A percentile compares a stretch with the other conserved stretches of the same genome.
phyloP scores from a whole-genome alignment of 1,139 yeast species.

The Scheffersomyces insectosa region DNA sequence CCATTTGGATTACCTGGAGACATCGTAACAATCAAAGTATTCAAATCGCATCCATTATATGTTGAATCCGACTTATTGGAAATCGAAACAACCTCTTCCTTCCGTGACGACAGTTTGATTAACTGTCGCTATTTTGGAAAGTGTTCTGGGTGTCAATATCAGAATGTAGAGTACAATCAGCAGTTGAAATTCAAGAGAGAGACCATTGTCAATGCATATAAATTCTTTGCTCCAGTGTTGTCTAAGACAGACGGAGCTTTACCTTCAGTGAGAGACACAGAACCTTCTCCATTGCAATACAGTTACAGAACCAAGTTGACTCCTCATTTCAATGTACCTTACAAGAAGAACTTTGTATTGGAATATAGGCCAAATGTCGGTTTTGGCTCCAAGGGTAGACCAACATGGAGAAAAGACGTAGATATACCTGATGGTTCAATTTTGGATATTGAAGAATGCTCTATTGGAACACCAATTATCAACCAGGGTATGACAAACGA shows the following conservation, averaged over 20 bases:
- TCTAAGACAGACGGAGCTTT: constrained; percentile 37
- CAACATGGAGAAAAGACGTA: constrained; percentile 57
- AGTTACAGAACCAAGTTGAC: constrained; percentile 89
- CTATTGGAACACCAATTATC: constrained; percentile 79
- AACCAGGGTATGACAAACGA: constrained; percentile 77
- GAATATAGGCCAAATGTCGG: constrained; percentile 72
- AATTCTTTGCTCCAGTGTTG: constrained; percentile 59
- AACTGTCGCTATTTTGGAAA: constrained; percentile 48
- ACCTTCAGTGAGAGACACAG: constrained; percentile 67
- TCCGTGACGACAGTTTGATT: constrained; percentile 53
- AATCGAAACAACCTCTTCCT: constrained; percentile 45
- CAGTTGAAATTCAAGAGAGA: constrained; percentile 73
- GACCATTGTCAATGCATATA: constrained; percentile 81
- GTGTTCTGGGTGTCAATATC: constrained; percentile 89
- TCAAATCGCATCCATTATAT: constrained; percentile 74
- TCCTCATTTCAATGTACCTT: constrained; percentile 92
- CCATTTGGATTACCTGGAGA: constrained; percentile 94
- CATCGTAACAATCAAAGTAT: constrained; percentile 63
- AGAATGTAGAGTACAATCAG: constrained; percentile 67
- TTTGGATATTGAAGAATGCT: constrained; percentile 90
- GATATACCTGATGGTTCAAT: constrained; percentile 54
- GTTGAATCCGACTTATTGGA: constrained; percentile 73
- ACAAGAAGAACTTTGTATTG: constrained; percentile 37
- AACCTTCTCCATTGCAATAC: constrained; percentile 76
- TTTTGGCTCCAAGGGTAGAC: constrained; percentile 83